phyloP scores from a whole-genome alignment of 257 asterid genomes.

The Avicennia marina region DNA sequence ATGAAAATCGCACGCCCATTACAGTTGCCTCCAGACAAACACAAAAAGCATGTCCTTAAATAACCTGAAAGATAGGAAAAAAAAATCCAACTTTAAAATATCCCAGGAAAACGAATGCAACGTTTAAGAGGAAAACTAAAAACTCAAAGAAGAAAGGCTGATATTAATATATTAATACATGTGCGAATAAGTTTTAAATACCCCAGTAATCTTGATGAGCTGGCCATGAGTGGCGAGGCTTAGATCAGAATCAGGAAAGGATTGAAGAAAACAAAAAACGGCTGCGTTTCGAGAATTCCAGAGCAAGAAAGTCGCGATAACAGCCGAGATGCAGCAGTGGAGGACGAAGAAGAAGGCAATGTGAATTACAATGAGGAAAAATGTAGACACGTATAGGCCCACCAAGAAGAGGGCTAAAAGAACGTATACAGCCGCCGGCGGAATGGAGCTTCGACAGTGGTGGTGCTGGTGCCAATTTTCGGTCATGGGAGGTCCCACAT shows the following conservation, averaged over 20 bases:
- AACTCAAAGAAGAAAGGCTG: background rate
- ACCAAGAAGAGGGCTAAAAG: conserved; percentile 26
- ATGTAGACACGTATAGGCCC: conserved; percentile 32
- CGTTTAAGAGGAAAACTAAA: background rate
- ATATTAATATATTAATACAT: background rate
- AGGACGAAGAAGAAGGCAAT: conserved; percentile 30
- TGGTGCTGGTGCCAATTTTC: background rate
- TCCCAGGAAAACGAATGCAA: background rate
- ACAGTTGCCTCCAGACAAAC: background rate
- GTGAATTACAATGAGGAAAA: conserved; percentile 32
- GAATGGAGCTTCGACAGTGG: conserved; percentile 25
- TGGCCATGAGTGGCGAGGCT: conserved; percentile 30
- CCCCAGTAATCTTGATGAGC: conserved; percentile 46
- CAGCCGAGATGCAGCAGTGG: conserved; percentile 20
- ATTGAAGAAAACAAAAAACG: conserved; percentile 24
- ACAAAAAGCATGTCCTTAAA: background rate
- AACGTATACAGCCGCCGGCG: conserved; percentile 22
- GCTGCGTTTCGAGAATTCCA: conserved; percentile 37
- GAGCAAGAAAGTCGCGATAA: conserved; percentile 29
- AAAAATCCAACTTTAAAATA: background rate
- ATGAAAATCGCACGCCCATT: background rate
- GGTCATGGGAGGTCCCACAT: conserved; percentile 15
- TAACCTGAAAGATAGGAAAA: too few relatives aligned
- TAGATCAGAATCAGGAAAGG: conserved; percentile 38
- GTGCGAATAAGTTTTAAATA: background rate